Evolutionary conservation across 148 eudicot genomes (phyloP).

Genomic region (Rheum nobile): DNA sequence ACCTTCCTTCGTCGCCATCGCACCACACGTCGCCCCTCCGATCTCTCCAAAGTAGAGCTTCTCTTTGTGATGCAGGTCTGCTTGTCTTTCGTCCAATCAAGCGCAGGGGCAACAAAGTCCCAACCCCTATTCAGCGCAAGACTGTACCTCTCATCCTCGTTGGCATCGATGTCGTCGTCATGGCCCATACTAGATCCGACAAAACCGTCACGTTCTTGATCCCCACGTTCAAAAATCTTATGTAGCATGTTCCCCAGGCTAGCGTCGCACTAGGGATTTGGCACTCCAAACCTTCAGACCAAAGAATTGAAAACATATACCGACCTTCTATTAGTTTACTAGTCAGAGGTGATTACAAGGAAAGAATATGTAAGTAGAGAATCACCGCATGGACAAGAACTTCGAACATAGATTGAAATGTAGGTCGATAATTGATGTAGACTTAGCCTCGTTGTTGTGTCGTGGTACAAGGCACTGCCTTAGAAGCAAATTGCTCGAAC

Average conservation of each 20-base stretch:
- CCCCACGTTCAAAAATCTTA: constrained; percentile 79
- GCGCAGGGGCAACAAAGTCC: constrained; percentile 73
- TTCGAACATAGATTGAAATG: too few relatives aligned
- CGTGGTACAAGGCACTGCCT: too few relatives aligned
- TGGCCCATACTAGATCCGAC: constrained; percentile 98
- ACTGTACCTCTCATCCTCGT: constrained; percentile 74
- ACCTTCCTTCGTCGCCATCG: too few relatives aligned
- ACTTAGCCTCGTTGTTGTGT: too few relatives aligned
- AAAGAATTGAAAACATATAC: constrained; percentile 63
- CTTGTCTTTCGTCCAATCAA: constrained; percentile 52
- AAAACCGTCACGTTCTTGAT: constrained; percentile 88
- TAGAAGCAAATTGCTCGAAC: too few relatives aligned
- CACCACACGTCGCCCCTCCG: too few relatives aligned
- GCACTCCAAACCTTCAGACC: constrained; percentile 78
- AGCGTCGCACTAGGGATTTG: constrained; percentile 86
- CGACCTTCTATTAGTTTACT: constrained; percentile 81
- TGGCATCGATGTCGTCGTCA: constrained; percentile 87
- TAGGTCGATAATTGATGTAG: too few relatives aligned
- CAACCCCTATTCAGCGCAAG: constrained; percentile 95
- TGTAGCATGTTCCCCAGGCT: constrained; percentile 54
- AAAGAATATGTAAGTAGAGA: too few relatives aligned
- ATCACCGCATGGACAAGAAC: too few relatives aligned
- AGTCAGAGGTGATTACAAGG: constrained; percentile 98
- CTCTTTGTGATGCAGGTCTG: too few relatives aligned
- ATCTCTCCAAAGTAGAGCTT: too few relatives aligned